phyloP scores from a whole-genome alignment of 208 protist genomes.

The Acanthamoeba royreba region DNA sequence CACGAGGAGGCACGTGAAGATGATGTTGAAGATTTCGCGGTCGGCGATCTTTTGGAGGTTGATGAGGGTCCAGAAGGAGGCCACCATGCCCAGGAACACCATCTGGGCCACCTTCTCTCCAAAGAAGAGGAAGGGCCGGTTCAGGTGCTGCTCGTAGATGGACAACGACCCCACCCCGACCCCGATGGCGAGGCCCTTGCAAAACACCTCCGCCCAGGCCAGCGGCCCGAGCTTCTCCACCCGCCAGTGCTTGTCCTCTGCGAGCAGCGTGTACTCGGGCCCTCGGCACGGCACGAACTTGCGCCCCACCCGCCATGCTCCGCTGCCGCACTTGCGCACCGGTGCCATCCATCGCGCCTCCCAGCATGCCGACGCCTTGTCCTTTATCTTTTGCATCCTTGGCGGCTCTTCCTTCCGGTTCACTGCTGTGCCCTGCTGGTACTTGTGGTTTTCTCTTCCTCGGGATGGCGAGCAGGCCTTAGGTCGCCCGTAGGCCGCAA shows the following conservation, averaged over 20 bases:
- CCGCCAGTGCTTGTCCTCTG: background rate
- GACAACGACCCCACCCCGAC: background rate
- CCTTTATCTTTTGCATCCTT: background rate
- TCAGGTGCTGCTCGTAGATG: background rate
- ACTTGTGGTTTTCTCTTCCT: too few relatives aligned
- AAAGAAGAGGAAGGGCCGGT: background rate
- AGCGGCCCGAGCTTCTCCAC: background rate
- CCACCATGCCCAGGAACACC: conserved; percentile 6
- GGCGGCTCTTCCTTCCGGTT: too few relatives aligned
- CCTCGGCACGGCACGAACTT: background rate
- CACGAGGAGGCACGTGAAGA: background rate
- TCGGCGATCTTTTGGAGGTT: background rate
- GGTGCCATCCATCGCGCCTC: too few relatives aligned
- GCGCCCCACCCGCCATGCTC: background rate
- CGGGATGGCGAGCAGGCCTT: too few relatives aligned
- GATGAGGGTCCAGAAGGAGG: background rate
- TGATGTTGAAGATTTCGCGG: background rate
- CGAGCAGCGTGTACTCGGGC: background rate
- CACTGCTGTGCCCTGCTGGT: too few relatives aligned
- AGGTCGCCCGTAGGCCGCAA: too few relatives aligned
- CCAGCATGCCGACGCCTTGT: too few relatives aligned
- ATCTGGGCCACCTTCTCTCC: background rate
- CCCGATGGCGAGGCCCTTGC: background rate
- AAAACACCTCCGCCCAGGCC: background rate
- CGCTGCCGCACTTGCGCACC: background rate